A percentile compares a stretch with the other conserved stretches of the same genome.
Conservation (phyloP, 2,329 filamentous ascomycete species). For the Colletotrichum tabaci region DNA sequence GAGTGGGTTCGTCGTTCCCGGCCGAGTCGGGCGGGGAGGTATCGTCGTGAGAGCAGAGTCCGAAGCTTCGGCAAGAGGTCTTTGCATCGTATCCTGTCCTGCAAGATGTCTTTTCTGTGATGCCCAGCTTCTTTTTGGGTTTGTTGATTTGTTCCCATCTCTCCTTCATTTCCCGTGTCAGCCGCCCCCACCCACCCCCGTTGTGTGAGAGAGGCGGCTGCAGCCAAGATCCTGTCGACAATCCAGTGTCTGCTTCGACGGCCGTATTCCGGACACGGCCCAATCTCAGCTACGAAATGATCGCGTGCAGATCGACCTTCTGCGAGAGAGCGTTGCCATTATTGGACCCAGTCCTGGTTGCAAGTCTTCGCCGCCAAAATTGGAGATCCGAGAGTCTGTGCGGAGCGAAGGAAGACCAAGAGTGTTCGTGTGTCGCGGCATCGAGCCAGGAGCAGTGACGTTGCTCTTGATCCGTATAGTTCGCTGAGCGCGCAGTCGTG, state of each 20-base stretch:
- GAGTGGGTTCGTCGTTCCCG: slow-evolving; percentile 32
- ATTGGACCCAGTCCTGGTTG: slow-evolving; percentile 50
- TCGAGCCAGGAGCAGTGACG: slow-evolving; percentile 50
- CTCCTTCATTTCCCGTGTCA: slow-evolving; percentile 49
- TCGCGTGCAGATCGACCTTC: slow-evolving; percentile 49
- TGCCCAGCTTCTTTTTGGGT: slow-evolving; percentile 50
- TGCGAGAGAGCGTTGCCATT: slow-evolving; percentile 43
- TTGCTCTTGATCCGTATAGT: slow-evolving; percentile 51
- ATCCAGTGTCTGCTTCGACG: slow-evolving; percentile 59
- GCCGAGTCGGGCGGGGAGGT: neutral
- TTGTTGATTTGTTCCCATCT: slow-evolving; percentile 46
- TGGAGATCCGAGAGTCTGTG: slow-evolving; percentile 43
- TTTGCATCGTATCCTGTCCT: slow-evolving; percentile 49
- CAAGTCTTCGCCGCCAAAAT: slow-evolving; percentile 42
- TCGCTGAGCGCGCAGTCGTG: slow-evolving; percentile 45
- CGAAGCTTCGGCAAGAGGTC: slow-evolving; percentile 38
- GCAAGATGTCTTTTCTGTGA: slow-evolving; percentile 48
- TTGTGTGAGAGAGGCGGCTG: slow-evolving; percentile 38
- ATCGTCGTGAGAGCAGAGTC: slow-evolving; percentile 27
- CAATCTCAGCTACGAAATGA: slow-evolving; percentile 54
- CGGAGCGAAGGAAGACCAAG: slow-evolving; percentile 39
- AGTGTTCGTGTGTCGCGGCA: slow-evolving; percentile 45
- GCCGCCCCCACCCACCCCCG: slow-evolving; percentile 25
- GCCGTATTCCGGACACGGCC: slow-evolving; percentile 58
- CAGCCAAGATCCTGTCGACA: slow-evolving; percentile 58